Base-by-base conservation (phyloP, 2,329 filamentous ascomycete species). In the Cladophialophora psammophila region DNA sequence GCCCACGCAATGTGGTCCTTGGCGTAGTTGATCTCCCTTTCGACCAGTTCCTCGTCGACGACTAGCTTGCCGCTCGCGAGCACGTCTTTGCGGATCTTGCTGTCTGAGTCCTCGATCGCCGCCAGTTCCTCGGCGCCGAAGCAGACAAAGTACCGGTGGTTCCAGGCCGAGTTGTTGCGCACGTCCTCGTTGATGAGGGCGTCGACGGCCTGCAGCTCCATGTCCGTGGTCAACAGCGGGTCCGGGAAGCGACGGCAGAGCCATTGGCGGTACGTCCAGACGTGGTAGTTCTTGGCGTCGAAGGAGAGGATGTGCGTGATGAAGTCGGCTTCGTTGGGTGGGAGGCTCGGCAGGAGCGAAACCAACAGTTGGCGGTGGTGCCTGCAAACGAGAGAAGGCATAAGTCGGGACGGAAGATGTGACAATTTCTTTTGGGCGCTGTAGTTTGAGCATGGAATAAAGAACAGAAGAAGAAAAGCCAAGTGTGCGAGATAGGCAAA, bases 211-310 rank as follows among this genome's bases (percentile, higher is more conserved):
- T 83, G 79, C 20, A 96, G 82, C 83, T 99, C 88, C 18, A 77
- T 76, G 10, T 79, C 78, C 4, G 80, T 89, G 26, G 60, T 63
- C 31, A 73, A 63, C 8, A 73, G 60, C 9, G 68, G 63, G 40
- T 68, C 57, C 2, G 71, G 67, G 78, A 91, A 88, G 58, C 86
- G 81, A 71, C 87, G 85, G 79, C 97, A 83, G 81, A 90, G 77
- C 88, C 90, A 84, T 77, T 97, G 93, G 66, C 95, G 86, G 81
- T 98, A 99, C 63, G 90, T 93, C 95, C 95, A 99, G 56, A 98
- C 95, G 77, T 99, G 95, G 78, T 99, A 98, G 82, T 99, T 99
- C 82, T 99, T 99, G 58, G 91, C 88, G 77, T 99, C 95, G 73
- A 91, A 86, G 48, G 85, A 86, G 63, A 99, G 89, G 87, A 99